phyloP scores from a whole-genome alignment of 257 asterid genomes.

The Scutellaria minor region DNA sequence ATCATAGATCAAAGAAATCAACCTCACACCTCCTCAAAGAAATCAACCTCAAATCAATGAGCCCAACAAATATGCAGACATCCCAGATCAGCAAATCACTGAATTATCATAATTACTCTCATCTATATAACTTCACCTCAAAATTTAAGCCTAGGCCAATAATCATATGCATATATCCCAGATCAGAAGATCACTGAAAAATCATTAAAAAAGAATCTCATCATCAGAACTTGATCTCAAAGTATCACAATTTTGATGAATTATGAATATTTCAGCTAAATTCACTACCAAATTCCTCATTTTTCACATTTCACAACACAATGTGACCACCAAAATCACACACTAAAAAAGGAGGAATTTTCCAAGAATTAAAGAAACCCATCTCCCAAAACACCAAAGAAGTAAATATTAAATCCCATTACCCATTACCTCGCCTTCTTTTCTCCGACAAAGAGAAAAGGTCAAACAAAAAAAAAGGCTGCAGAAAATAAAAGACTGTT shows the following conservation, averaged over 20 bases:
- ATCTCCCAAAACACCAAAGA: slow-evolving; percentile 9
- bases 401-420: background rate
- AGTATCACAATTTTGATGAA: background rate
- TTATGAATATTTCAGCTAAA: slow-evolving; percentile 7
- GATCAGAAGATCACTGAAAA: no score
- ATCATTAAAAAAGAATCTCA: no score
- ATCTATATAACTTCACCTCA: background rate
- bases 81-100: slow-evolving; percentile 31
- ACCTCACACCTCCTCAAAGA: background rate
- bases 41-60: slow-evolving; percentile 16
- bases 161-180: no score
- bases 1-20: no score
- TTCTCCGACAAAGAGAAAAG: slow-evolving; percentile 34
- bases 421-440: slow-evolving; percentile 34
- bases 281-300: slow-evolving; percentile 3
- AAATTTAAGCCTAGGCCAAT: background rate
- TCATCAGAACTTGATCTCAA: background rate
- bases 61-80: slow-evolving; percentile 23
- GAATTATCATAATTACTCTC: background rate
- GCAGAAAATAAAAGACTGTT: slow-evolving; percentile 35
- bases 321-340: slow-evolving; percentile 6
- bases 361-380: slow-evolving; percentile 31
- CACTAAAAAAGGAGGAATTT: slow-evolving; percentile 7
- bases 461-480: slow-evolving; percentile 29
- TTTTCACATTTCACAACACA: slow-evolving; percentile 13